Evolutionary conservation across 805 yeast genomes (phyloP).

Genomic region (Kluyveromyces dobzhanskii): DNA sequence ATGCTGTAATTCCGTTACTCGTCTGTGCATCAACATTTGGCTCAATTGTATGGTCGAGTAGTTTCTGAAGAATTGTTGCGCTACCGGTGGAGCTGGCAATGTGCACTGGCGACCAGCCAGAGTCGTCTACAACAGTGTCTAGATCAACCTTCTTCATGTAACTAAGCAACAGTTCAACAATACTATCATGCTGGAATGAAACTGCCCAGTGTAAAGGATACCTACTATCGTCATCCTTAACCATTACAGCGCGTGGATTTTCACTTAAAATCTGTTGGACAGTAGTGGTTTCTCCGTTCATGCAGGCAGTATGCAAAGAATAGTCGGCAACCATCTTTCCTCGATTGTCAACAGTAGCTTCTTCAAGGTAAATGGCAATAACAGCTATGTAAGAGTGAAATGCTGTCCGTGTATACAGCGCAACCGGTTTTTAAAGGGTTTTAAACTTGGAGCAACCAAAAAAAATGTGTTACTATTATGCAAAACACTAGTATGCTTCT

Average conservation of each 20-base stretch:
- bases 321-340: constrained; percentile 3
- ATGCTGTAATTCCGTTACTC: constrained; percentile 59
- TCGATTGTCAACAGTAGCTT: too few species aligned
- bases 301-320: constrained; percentile 55
- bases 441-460: too few species aligned
- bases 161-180: constrained; percentile 37
- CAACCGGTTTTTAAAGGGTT: too few species aligned
- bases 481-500: too few species aligned
- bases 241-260: constrained; percentile 39
- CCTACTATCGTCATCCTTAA: constrained; percentile 64
- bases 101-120: constrained; percentile 88
- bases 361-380: too few species aligned
- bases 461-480: too few species aligned
- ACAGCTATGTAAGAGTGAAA: too few species aligned
- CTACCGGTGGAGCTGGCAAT: constrained; percentile 74
- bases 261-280: constrained; percentile 44
- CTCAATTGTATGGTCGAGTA: constrained; percentile 41
- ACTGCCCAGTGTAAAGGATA: constrained; percentile 88
- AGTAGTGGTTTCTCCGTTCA: constrained; percentile 45
- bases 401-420: too few species aligned
- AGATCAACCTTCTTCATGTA: constrained; percentile 40
- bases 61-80: constrained; percentile 38
- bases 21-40: constrained; percentile 60
- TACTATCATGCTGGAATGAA: constrained; percentile 46
- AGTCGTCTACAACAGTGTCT: constrained; percentile 59